Base-by-base conservation (phyloP, 768 basidiomycete species). In the Gloeopeniophorella convolvens region DNA sequence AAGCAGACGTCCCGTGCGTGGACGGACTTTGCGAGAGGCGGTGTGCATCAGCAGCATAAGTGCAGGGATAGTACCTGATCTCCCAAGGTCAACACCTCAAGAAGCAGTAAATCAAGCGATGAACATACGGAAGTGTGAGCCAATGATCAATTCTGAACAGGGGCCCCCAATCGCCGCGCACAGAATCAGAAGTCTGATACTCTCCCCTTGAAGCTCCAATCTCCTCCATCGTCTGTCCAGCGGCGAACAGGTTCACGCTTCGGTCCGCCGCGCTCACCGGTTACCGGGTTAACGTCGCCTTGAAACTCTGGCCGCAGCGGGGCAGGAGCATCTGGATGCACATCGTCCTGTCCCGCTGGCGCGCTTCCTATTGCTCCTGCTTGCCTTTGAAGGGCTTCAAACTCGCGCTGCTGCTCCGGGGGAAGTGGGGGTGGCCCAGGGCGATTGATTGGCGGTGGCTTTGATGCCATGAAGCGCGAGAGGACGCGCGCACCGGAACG, bases 171-270 rank as follows among this genome's bases (percentile, higher is more conserved):
- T 28, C 16, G 10, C 26, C 9, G 13, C 2, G 12, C 27, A 24
- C 12, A 40, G 16, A 7, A 24, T 64, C 65, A 92, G 66, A 92
- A 92, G 70, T 92, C 90, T 16, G 88, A 87, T 23, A 89, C 89
- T 20, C 89, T 74, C 10, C 91, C 91, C 60, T 88, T 89, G 70
- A 84, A 89, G 58, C 89, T 93, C 91, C 91, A 94, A 62, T 93
- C 91, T 3, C 85, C 85, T 37, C 75, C 72, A 31, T 73, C 68
- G 5, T 65, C 61, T 15, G 69, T 70, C 79, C 80, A 83, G 43
- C 69, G 75, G 30, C 68, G 63, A 9, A 93, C 76, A 12, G 92
- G 92, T 63, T 95, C 92, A 26, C 71, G 74, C 71, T 93, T 94
- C 18, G 92, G 92, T 0, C 92, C 92, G 0, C 88, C 89, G 40